Evolutionary conservation across 2,329 filamentous ascomycete genomes (phyloP).

Genomic region (Helotiales sp.): DNA sequence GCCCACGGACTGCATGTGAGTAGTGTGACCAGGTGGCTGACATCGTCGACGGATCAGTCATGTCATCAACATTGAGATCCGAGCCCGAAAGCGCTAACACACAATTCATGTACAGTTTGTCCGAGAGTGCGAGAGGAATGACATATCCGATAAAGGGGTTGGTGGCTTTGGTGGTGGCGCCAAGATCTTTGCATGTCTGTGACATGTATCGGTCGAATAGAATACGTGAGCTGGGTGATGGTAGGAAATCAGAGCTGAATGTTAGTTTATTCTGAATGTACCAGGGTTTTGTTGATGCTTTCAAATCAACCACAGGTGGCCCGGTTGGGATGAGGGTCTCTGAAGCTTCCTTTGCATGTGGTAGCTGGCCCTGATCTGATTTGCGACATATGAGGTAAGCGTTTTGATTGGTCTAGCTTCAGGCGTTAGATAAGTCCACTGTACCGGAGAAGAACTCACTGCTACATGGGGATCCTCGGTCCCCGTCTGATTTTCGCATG

Average conservation of each 20-base stretch:
- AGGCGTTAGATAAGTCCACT: neutral
- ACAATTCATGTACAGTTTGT: conserved; percentile 19
- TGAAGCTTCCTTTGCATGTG: neutral
- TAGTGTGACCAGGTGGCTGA: conserved; percentile 16
- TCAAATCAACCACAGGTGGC: neutral
- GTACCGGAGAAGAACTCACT: no score
- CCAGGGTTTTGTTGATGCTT: neutral
- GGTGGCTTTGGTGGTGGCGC: neutral
- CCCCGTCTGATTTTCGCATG: neutral
- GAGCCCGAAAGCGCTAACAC: conserved; percentile 15
- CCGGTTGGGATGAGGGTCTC: neutral
- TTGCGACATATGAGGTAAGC: no score
- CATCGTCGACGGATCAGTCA: neutral
- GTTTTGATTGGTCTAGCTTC: neutral
- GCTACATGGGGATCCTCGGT: no score
- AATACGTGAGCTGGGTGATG: conserved; percentile 9
- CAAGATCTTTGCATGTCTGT: conserved; percentile 12
- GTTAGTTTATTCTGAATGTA: conserved; percentile 6
- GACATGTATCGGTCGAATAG: conserved; percentile 21
- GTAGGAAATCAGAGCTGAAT: neutral
- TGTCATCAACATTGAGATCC: neutral
- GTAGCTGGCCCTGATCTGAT: neutral
- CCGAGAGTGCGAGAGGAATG: conserved; percentile 17
- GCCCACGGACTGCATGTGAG: conserved; percentile 11
- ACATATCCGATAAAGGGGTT: conserved; percentile 15